phyloP scores from a whole-genome alignment of 371 early-diverging fungal species.

The Smittium culicis region DNA sequence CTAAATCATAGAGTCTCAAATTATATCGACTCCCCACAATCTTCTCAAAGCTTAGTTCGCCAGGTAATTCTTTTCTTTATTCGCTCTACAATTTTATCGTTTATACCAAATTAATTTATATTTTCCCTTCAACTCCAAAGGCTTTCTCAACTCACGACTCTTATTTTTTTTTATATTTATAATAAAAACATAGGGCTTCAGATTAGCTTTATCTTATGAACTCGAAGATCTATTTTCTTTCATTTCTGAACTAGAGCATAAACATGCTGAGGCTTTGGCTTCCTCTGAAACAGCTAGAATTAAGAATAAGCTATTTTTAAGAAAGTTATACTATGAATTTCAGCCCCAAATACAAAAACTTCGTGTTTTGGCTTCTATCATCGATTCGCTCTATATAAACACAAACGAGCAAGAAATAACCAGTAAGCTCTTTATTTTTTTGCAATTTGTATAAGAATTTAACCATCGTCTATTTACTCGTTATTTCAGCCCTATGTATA shows the following conservation, averaged over 20 bases:
- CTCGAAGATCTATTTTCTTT: slow-evolving; percentile 65
- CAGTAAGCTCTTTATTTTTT: neutral
- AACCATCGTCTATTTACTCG: slow-evolving; percentile 11
- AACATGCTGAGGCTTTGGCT: slow-evolving; percentile 39
- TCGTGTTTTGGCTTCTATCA: slow-evolving; percentile 48
- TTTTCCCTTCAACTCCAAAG: too few relatives aligned
- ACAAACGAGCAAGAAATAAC: neutral
- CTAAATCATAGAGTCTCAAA: slow-evolving; percentile 19
- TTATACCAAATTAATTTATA: too few relatives aligned
- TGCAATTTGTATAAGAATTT: neutral
- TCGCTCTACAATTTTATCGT: neutral
- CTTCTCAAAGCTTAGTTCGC: neutral
- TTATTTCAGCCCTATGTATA: too few relatives aligned
- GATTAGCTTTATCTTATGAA: slow-evolving; percentile 61
- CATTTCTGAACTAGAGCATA: slow-evolving; percentile 70
- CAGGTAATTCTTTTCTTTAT: neutral
- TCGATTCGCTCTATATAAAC: slow-evolving; percentile 30
- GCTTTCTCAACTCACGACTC: too few relatives aligned
- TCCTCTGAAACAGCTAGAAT: slow-evolving; percentile 33
- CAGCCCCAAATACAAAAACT: slow-evolving; percentile 59
- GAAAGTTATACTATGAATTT: slow-evolving; percentile 78
- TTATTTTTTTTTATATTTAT: too few relatives aligned
- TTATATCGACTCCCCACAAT: slow-evolving; percentile 13
- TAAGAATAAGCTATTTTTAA: slow-evolving; percentile 48
- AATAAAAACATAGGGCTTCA: slow-evolving; percentile 78